These are phyloP conservation scores for Vitis vinifera DNA, from an alignment of 164 flowering plant genomes.

Conservation along the genomic window ASM3070453v1 NC_081806.1:10397501-10398000, in stretches of 20 bases:
- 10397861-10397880: background rate
- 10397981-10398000: slow-evolving; percentile 57
- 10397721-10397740: background rate
- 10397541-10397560: background rate
- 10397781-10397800: no score
- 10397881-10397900: slow-evolving; percentile 9
- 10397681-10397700: background rate
- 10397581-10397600: no score
- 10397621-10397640: no score
- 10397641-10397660: no score
- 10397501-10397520: no score
- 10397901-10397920: slow-evolving; percentile 61
- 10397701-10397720: background rate
- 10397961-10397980: slow-evolving; percentile 77
- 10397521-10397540: background rate
- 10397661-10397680: background rate
- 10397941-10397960: slow-evolving; percentile 71
- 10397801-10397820: background rate
- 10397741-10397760: background rate
- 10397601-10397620: no score
- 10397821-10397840: background rate
- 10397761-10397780: no score
- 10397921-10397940: slow-evolving; percentile 53
- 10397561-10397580: background rate
- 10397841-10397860: no score